A percentile compares a stretch with the other conserved stretches of the same genome.
These are phyloP conservation scores for Rhizoclosmatium sp. DNA, from an alignment of 192 early-diverging fungal genomes.

Conservation along the genomic window DNA sequence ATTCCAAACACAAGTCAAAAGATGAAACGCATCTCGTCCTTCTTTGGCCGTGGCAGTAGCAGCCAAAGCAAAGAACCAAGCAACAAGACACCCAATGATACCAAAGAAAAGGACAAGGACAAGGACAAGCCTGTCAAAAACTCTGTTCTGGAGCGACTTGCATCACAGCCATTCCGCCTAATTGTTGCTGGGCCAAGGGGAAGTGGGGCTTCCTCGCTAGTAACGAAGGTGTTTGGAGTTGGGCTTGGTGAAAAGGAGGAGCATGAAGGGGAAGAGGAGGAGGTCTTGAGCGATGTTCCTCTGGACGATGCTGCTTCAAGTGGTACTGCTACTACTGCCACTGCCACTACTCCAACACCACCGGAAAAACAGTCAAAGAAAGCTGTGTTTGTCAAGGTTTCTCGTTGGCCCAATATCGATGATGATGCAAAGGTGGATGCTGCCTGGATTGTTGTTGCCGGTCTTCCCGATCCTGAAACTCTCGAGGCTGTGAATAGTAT, in stretches of 20 bases:
- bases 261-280: background rate
- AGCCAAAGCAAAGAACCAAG: background rate
- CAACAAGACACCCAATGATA: background rate
- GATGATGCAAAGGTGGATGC: background rate
- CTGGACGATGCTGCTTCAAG: background rate
- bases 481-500: background rate
- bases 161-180: background rate
- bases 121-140: background rate
- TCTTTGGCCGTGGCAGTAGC: background rate
- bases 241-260: background rate
- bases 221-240: constrained; percentile 12
- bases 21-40: background rate
- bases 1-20: too few species aligned
- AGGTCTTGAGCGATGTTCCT: background rate
- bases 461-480: background rate
- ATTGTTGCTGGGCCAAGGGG: background rate
- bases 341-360: background rate
- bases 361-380: background rate
- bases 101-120: background rate
- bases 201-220: background rate
- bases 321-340: background rate
- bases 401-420: background rate
- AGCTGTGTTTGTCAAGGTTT: background rate
- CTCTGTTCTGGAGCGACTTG: background rate
- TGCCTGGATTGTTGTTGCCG: constrained; percentile 8